Base-by-base conservation (phyloP, 139 green algal genomes). In the Asterochloris erici region DNA sequence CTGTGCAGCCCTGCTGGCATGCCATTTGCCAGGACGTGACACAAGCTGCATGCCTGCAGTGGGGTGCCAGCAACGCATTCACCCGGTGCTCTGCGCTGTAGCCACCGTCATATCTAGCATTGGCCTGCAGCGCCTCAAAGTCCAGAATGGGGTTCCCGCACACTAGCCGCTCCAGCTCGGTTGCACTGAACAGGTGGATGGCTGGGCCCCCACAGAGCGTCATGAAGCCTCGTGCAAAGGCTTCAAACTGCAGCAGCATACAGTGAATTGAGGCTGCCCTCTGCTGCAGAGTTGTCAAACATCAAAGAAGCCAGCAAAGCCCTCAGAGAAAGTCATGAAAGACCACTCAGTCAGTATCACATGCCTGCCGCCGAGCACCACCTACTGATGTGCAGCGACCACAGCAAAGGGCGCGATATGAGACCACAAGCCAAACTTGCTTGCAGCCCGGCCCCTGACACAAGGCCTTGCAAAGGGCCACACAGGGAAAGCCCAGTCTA, bases 141-240 rank as follows among this genome's bases (percentile, higher is more conserved):
- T 98, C 95, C 11, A 98, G 91, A 63, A 91, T 83, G 17, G 94
- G 95, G 86, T 95, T 96, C 86, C 95, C 95, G 86, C 95, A 98
- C 79, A 98, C 89, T 76, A 97, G 89, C 26, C 93, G 88, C 86
- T 97, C 93, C 82, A 98, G 86, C 91, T 98, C 95, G 68, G 94
- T 92, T 28, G 92, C 89, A 77, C 91, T 94, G 90, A 98, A 98
- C 64, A 98, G 90, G 60, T 94, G 87, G 68, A 97, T 92, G 12
- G 94, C 95, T 12, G 94, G 94, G 0, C 95, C 95, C 69, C 93
- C 89, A 79, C 90, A 96, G 38, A 98, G 86, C 84, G 94, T 95
- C 82, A 94, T 86, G 86, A 98, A 96, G 64, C 95, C 95, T 21
- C 86, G 81, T 1, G 89, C 87, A 81, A 98, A 98, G 11, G 95